Base-by-base conservation (phyloP, 192 early-diverging fungal genomes). In the Backusella circina region DNA sequence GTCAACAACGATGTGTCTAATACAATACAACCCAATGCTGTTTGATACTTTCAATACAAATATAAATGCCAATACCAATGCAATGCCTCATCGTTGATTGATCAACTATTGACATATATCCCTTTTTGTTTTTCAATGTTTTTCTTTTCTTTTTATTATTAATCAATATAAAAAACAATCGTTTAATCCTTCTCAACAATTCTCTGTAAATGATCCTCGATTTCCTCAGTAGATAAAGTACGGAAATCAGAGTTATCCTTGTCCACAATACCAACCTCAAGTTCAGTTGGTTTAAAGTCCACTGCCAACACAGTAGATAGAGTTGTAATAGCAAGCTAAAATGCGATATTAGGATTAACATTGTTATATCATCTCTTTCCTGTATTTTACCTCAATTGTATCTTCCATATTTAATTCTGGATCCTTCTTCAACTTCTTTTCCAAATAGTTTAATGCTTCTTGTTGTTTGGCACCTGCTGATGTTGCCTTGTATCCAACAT, bases 361-460 rank as follows among this genome's bases (percentile, higher is more conserved):
- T 15, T 44, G 15, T 44, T 15, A 44, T 15, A 9, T 15, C 10
- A 9, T 44, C 30, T 39, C 21, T 30, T 50, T 16, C 32, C 36
- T 18, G 2, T 50, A 9, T 32, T 50, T 75, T 84, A 96, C 94
- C 87, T 99, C 98, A 28, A 99, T 87, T 10, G 98, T 92, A 39
- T 98, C 96, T 39, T 97, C 95, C 37, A 86, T 84, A 70, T 84
- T 88, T 66, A 97, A 84, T 67, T 89, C 83, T 37, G 91, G 93
- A 32, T 93, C 88, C 81, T 94, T 96, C 86, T 99, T 99, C 51
- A 99, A 82, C 84, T 98, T 98, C 91, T 99, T 99, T 79, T 99
- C 97, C 82, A 99, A 79, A 72, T 95, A 91, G 81, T 97, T 98
- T 71, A 96, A 89, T 30, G 96, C 93, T 86, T 99, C 97, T 82